Base-by-base conservation (phyloP, 257 asterid genomes). In the Cordia subcordata region DNA sequence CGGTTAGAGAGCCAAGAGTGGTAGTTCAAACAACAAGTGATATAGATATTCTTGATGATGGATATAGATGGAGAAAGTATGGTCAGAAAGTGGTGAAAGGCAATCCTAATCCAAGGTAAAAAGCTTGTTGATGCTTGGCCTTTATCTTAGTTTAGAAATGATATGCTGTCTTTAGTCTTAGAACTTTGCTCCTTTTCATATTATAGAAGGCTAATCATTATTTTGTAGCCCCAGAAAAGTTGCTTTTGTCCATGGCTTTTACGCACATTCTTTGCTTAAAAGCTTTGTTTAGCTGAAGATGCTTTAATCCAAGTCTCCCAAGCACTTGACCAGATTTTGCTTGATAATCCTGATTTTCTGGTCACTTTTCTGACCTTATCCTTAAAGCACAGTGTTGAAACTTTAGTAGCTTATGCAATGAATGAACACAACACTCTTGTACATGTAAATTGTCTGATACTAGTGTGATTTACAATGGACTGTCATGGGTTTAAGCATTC, bases 1-100 rank as follows among this genome's bases (percentile, higher is more conserved):
- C 76, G 10, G 73, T 74, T 1, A 74, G 80, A 57, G 80, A 74
- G 53, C 80, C 80, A 8, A 69, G 80, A 62, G 80, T 74, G 11
- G 76, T 74, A 3, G 80, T 74, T 58, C 80, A 74, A 62, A 74
- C 80, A 9, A 74, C 70, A 13, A 74, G 80, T 65, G 80, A 74
- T 56, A 69, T 69, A 51, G 80, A 74, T 69, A 69, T 74, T 65
- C 73, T 74, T 65, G 73, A 69, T 53, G 80, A 74, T 69, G 80
- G 80, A 10, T 74, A 69, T 66, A 58, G 80, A 47, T 74, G 80
- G 80, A 74, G 76, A 54, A 74, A 74, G 53, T 74, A 74, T 61
- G 80, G 80, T 27, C 76, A 74, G 63, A 69, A 74, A 22, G 80
- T 69, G 9, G 76, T 74, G 32, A 74, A 57, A 53, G 73, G 70